A percentile compares a stretch with the other conserved stretches of the same genome.
phyloP scores from a whole-genome alignment of 805 yeast species.

The Wickerhamomyces queroliae region DNA sequence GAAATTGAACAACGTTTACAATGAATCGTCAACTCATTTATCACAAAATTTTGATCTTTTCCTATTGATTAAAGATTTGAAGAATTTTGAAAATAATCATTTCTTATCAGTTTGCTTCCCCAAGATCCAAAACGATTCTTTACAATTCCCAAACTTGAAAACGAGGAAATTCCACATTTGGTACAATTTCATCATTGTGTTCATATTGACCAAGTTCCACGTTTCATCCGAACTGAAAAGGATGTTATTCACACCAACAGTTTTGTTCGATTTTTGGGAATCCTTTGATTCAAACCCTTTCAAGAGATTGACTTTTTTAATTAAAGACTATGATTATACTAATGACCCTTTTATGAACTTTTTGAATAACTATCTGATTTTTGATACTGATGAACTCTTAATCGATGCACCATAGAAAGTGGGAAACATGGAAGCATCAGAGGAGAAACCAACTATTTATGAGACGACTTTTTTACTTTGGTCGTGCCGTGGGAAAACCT shows the following conservation, averaged over 20 bases:
- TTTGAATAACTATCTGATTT: conserved; percentile 1
- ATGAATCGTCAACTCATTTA: conserved; percentile 3
- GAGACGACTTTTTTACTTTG: no score
- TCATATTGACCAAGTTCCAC: conserved; percentile 9
- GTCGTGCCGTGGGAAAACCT: no score
- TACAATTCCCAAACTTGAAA: conserved; percentile 8
- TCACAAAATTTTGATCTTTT: conserved; percentile 1
- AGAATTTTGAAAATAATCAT: conserved; percentile 15
- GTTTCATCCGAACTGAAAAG: not conserved
- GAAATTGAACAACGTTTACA: conserved; percentile 13
- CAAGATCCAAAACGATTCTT: conserved; percentile 4
- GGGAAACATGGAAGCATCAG: no score
- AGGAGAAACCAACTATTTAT: no score
- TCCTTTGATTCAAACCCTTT: conserved; percentile 6
- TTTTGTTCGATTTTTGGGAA: conserved; percentile 11
- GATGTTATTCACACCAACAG: conserved; percentile 1
- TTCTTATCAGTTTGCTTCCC: conserved; percentile 13
- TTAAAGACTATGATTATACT: conserved; percentile 6
- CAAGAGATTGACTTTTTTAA: conserved; percentile 7
- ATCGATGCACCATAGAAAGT: not conserved
- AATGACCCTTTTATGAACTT: conserved; percentile 17
- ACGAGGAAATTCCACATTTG: conserved; percentile 13
- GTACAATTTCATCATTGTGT: conserved; percentile 11
- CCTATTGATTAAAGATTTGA: conserved; percentile 7
- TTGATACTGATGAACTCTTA: not conserved